Conservation (phyloP, 2,329 filamentous ascomycete genomes). For the Ophiostoma fasciatum region DNA sequence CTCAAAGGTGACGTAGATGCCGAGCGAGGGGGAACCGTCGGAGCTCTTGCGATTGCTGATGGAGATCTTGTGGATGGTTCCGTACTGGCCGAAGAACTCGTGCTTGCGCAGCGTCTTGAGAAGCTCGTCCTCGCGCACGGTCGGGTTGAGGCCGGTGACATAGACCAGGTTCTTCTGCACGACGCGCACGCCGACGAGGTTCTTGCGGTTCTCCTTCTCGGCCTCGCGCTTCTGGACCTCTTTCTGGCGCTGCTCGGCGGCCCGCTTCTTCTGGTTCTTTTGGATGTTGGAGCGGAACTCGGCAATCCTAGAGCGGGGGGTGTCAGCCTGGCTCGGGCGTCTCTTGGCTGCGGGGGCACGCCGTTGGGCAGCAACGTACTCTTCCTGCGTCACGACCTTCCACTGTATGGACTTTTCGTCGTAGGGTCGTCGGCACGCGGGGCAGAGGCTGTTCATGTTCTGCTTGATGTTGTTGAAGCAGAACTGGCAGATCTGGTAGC, state of each 20-base stretch:
- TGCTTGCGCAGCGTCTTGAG: slow-evolving; percentile 78
- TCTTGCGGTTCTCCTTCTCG: slow-evolving; percentile 89
- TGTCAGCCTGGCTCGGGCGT: slow-evolving; percentile 15
- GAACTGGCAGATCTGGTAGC: slow-evolving; percentile 99
- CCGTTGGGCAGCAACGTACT: slow-evolving; percentile 45
- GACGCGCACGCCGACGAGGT: slow-evolving; percentile 85
- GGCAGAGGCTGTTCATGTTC: slow-evolving; percentile 93
- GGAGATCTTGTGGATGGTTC: slow-evolving; percentile 96
- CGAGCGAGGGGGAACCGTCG: slow-evolving; percentile 69
- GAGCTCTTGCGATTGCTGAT: slow-evolving; percentile 86
- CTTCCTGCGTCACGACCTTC: slow-evolving; percentile 87
- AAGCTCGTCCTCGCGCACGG: slow-evolving; percentile 80
- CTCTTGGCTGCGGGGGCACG: not conserved
- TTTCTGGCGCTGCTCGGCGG: slow-evolving; percentile 70
- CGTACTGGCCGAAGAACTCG: slow-evolving; percentile 96
- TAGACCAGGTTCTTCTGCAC: slow-evolving; percentile 99
- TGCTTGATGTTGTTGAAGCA: slow-evolving; percentile 99
- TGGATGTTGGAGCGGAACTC: slow-evolving; percentile 65
- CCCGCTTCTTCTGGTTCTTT: slow-evolving; percentile 87
- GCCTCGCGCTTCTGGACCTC: slow-evolving; percentile 94
- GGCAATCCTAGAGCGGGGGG: slow-evolving; percentile 39
- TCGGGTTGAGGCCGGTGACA: slow-evolving; percentile 85
- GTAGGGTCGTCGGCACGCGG: slow-evolving; percentile 90
- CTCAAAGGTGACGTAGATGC: slow-evolving; percentile 97
- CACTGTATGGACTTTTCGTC: slow-evolving; percentile 96